Percentiles rank a stretch among this genome's conserved stretches.
These are phyloP conservation scores for Euphrasia confusa DNA, from an alignment of 257 asterid genomes.

Conservation along the genomic window DNA sequence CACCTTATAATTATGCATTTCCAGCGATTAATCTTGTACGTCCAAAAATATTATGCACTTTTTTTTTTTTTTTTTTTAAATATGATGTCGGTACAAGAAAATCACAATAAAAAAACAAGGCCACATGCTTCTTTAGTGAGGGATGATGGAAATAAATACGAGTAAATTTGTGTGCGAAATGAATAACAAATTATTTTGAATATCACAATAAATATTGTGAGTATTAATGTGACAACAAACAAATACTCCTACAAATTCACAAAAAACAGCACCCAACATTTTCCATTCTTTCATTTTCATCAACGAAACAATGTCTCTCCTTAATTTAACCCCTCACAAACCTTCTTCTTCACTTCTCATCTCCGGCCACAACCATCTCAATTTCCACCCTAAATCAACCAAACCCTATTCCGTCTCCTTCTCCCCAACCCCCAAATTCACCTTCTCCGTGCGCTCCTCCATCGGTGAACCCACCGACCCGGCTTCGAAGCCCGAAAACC, in stretches of 20 bases:
- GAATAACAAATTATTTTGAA: no score
- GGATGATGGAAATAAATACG: no score
- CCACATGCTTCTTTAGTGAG: no score
- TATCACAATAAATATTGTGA: no score
- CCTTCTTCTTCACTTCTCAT: constrained; percentile 26
- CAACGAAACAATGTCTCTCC: constrained; percentile 31
- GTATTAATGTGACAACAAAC: not conserved
- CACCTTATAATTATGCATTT: no score
- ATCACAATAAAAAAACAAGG: no score
- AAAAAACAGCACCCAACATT: not conserved
- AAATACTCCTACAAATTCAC: not conserved
- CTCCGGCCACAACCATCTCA: constrained; percentile 8
- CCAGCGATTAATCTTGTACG: no score
- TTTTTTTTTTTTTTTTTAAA: no score
- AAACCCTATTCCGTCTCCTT: constrained; percentile 26
- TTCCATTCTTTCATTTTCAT: not conserved
- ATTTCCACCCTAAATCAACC: constrained; percentile 21
- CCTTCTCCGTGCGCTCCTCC: constrained; percentile 29
- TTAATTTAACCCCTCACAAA: constrained; percentile 25
- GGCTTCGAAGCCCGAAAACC: constrained; percentile 27
- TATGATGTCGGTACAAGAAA: no score
- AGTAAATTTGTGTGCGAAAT: no score
- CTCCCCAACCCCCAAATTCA: constrained; percentile 26
- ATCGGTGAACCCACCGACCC: constrained; percentile 29
- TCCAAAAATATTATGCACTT: no score